phyloP scores from a whole-genome alignment of 2,329 filamentous ascomycete genomes.

The Ophiostoma piceae region DNA sequence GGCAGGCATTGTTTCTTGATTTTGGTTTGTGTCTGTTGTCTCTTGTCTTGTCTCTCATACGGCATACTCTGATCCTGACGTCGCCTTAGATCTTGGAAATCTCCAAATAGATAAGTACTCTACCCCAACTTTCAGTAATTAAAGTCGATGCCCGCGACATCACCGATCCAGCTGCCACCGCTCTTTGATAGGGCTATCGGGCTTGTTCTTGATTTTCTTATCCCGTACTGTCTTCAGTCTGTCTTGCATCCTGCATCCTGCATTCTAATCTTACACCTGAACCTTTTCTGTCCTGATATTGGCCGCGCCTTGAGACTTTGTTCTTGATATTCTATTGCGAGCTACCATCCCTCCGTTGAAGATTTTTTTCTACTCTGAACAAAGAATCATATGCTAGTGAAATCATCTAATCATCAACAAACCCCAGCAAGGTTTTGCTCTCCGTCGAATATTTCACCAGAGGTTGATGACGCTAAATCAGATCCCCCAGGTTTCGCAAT shows the following conservation, averaged over 20 bases:
- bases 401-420: background rate
- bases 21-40: background rate
- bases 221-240: background rate
- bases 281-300: too few relatives aligned
- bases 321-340: background rate
- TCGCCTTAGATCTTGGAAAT: background rate
- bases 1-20: slow-evolving; percentile 1
- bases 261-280: too few relatives aligned
- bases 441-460: background rate
- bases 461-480: slow-evolving; percentile 5
- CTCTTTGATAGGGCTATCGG: background rate
- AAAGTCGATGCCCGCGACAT: background rate
- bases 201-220: background rate
- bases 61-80: background rate
- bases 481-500: slow-evolving; percentile 12
- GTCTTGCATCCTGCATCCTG: background rate
- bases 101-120: background rate
- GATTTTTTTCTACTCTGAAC: background rate
- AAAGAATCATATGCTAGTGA: background rate
- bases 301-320: too few relatives aligned
- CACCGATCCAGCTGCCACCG: slow-evolving; percentile 7
- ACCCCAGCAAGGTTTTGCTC: background rate
- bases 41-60: background rate
- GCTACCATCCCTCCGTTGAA: background rate
- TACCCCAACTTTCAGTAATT: background rate